Base-by-base conservation (phyloP, 257 asterid genomes). In the Striga asiatica region DNA sequence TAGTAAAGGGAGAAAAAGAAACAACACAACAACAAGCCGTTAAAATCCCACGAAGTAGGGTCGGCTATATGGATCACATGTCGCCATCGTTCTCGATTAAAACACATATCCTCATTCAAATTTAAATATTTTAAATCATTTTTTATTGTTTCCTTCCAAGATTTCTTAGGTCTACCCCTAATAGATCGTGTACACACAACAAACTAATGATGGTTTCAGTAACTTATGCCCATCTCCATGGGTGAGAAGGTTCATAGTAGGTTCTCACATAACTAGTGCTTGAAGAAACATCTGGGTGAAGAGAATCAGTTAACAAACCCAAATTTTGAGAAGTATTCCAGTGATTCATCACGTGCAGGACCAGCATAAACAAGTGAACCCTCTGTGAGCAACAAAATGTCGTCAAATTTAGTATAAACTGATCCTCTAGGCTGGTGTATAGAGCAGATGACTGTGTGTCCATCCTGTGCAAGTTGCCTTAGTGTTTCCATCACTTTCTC, bases 361-460 rank as follows among this genome's bases (percentile, higher is more conserved):
- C 98, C 98, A 59, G 94, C 79, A 65, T 87, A 91, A 46, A 84
- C 85, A 66, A 87, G 88, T 29, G 95, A 67, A 58, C 98, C 96
- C 78, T 81, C 89, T 49, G 96, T 70, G 70, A 91, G 83, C 74
- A 91, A 78, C 73, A 84, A 66, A 50, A 91, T 80, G 80, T 91
- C 98, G 34, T 91, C 98, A 68, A 91, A 91, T 80, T 91, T 91
- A 49, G 78, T 84, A 73, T 91, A 91, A 10, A 91, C 92, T 18
- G 98, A 91, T 25, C 98, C 91, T 80, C 98, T 78, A 37, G 98
- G 95, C 77, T 91, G 98, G 78, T 91, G 98, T 70, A 91, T 91
- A 61, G 98, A 91, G 71, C 98, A 91, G 74, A 91, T 76, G 56
- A 91, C 95, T 39, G 96, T 91, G 65, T 91, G 98, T 38, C 98